Conservation (phyloP, 1,284 basidiomycete species). For the Rhodotorula sp. region DNA sequence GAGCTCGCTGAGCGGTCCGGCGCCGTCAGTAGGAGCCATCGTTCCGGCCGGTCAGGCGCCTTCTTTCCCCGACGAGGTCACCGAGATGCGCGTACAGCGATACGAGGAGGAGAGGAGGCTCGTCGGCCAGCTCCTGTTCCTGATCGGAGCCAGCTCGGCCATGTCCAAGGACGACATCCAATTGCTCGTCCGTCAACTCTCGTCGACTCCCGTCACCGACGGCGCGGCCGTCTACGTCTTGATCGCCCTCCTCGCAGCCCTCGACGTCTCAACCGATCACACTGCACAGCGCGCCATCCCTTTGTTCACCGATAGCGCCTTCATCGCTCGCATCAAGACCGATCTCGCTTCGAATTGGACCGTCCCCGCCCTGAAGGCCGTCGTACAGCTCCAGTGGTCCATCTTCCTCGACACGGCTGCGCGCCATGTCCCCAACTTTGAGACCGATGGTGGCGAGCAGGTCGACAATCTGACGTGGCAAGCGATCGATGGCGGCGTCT, state of each 20-base stretch:
- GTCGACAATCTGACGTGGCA: slow-evolving; percentile 77
- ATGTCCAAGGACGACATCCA: slow-evolving; percentile 62
- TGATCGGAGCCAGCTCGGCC: slow-evolving; percentile 64
- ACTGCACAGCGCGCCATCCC: slow-evolving; percentile 40
- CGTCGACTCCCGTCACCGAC: slow-evolving; percentile 60
- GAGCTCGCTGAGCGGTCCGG: slow-evolving; percentile 52
- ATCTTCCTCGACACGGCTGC: slow-evolving; percentile 74
- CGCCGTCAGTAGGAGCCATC: slow-evolving; percentile 55
- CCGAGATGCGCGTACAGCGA: slow-evolving; percentile 65
- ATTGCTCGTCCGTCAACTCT: slow-evolving; percentile 52
- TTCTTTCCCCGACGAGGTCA: slow-evolving; percentile 63
- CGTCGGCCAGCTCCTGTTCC: slow-evolving; percentile 62
- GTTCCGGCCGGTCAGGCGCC: slow-evolving; percentile 29
- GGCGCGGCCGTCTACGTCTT: slow-evolving; percentile 70
- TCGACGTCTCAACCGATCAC: slow-evolving; percentile 54
- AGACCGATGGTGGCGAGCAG: slow-evolving; percentile 68
- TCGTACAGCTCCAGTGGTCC: slow-evolving; percentile 79
- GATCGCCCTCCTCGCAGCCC: slow-evolving; percentile 62
- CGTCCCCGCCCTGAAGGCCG: slow-evolving; percentile 70
- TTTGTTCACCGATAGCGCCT: slow-evolving; percentile 45
- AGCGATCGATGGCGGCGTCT: slow-evolving; percentile 76
- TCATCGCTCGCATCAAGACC: slow-evolving; percentile 47
- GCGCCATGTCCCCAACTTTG: slow-evolving; percentile 62
- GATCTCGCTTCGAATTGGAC: slow-evolving; percentile 59
- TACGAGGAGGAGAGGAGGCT: slow-evolving; percentile 68